A percentile compares a stretch with the other conserved stretches of the same genome.
Conservation (phyloP, 148 eudicot species). For the Suaeda aralocaspica region DNA sequence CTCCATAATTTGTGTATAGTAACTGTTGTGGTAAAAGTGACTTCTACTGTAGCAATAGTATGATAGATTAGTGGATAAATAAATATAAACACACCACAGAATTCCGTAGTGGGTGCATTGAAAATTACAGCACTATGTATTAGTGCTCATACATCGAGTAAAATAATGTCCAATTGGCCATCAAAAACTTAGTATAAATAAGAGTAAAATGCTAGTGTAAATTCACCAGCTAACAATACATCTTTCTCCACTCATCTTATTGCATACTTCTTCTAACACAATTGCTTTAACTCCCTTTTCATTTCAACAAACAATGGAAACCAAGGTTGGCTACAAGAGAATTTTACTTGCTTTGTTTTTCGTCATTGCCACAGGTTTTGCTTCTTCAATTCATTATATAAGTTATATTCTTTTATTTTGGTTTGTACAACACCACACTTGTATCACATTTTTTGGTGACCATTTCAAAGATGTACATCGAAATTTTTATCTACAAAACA, state of each 20-base stretch:
- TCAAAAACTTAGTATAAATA: not conserved
- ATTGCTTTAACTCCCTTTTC: not conserved
- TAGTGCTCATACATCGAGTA: not conserved
- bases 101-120: not conserved
- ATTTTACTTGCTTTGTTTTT: not conserved
- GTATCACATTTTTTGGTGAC: no score
- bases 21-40: no score
- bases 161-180: not conserved
- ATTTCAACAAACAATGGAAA: not conserved
- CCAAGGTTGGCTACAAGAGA: conserved; percentile 8
- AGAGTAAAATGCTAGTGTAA: not conserved
- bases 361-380: conserved; percentile 8
- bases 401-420: not conserved
- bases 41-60: no score
- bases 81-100: no score
- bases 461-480: no score
- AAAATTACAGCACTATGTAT: not conserved
- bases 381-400: not conserved
- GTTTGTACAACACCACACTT: no score
- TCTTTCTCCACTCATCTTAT: not conserved
- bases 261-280: not conserved
- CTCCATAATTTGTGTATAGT: no score
- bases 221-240: not conserved
- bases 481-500: no score
- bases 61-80: no score